A percentile compares a stretch with the other conserved stretches of the same genome.
phyloP scores from a whole-genome alignment of 768 basidiomycete species.

The Boletellus ananas region DNA sequence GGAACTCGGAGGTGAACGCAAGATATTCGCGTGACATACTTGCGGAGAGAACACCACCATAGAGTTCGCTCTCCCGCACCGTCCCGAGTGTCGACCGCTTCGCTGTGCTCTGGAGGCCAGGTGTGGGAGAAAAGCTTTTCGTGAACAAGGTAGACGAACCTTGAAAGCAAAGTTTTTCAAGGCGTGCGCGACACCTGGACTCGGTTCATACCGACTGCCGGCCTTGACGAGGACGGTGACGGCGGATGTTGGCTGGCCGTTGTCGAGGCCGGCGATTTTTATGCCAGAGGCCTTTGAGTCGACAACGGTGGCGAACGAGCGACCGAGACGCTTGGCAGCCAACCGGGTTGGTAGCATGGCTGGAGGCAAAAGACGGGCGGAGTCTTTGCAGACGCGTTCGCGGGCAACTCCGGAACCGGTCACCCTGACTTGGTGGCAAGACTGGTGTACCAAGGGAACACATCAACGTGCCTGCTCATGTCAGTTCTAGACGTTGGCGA shows the following conservation, averaged over 20 bases:
- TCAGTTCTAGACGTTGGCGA: slow-evolving; percentile 53
- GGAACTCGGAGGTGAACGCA: slow-evolving; percentile 90
- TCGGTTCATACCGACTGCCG: slow-evolving; percentile 83
- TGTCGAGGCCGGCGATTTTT: slow-evolving; percentile 83
- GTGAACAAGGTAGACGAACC: slow-evolving; percentile 46
- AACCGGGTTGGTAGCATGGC: slow-evolving; percentile 63
- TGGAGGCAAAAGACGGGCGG: slow-evolving; percentile 15
- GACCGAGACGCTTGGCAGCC: slow-evolving; percentile 54
- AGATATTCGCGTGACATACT: slow-evolving; percentile 86
- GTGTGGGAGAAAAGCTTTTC: background rate
- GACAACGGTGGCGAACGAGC: slow-evolving; percentile 79
- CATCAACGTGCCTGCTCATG: slow-evolving; percentile 46
- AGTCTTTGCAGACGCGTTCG: slow-evolving; percentile 20
- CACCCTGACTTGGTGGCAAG: slow-evolving; percentile 50
- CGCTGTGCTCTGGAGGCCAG: slow-evolving; percentile 62
- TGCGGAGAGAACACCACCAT: slow-evolving; percentile 87
- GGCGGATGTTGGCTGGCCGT: slow-evolving; percentile 76
- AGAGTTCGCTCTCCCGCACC: slow-evolving; percentile 88
- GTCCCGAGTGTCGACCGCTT: slow-evolving; percentile 87
- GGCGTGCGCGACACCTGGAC: slow-evolving; percentile 87
- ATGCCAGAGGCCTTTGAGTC: slow-evolving; percentile 62
- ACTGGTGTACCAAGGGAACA: slow-evolving; percentile 54
- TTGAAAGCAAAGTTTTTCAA: slow-evolving; percentile 99
- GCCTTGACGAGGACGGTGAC: slow-evolving; percentile 92
- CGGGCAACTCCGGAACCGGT: slow-evolving; percentile 22